Evolutionary conservation across 768 basidiomycete species (phyloP).

Genomic region (Kwoniella bestiolae): DNA sequence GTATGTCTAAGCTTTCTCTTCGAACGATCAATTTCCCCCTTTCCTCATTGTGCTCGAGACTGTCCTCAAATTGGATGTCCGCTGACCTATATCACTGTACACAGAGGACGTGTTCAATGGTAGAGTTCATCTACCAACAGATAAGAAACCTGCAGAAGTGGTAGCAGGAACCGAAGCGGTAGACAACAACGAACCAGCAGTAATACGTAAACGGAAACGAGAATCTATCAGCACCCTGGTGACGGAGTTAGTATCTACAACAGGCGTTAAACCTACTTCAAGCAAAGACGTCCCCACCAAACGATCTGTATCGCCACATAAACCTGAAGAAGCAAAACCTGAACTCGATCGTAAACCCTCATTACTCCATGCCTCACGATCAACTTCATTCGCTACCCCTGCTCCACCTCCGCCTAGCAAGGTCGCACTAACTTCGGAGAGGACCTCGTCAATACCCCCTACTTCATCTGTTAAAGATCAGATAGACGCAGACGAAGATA

Average conservation of each 20-base stretch:
- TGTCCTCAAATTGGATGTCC: background rate
- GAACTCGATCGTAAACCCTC: conserved; percentile 32
- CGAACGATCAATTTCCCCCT: background rate
- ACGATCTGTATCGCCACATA: background rate
- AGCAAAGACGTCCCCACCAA: background rate
- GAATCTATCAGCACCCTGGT: conserved; percentile 41
- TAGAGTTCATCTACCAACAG: background rate
- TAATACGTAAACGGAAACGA: conserved; percentile 41
- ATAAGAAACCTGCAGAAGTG: conserved; percentile 18
- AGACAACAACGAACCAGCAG: conserved; percentile 41
- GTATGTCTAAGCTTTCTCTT: conserved; percentile 24
- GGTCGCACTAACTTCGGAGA: background rate
- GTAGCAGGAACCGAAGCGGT: conserved; percentile 1
- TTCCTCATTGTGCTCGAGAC: background rate
- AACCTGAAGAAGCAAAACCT: background rate
- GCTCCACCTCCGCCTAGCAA: conserved; percentile 3
- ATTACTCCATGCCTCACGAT: conserved; percentile 42
- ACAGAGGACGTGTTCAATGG: conserved; percentile 48
- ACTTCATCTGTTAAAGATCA: background rate
- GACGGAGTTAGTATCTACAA: conserved; percentile 45
- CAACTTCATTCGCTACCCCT: conserved; percentile 36
- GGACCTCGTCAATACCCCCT: conserved; percentile 7
- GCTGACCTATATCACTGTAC: background rate
- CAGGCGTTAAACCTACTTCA: conserved; percentile 8
- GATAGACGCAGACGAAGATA: background rate